phyloP scores from a whole-genome alignment of 2,329 filamentous ascomycete genomes.

The Didymella pomorum region DNA sequence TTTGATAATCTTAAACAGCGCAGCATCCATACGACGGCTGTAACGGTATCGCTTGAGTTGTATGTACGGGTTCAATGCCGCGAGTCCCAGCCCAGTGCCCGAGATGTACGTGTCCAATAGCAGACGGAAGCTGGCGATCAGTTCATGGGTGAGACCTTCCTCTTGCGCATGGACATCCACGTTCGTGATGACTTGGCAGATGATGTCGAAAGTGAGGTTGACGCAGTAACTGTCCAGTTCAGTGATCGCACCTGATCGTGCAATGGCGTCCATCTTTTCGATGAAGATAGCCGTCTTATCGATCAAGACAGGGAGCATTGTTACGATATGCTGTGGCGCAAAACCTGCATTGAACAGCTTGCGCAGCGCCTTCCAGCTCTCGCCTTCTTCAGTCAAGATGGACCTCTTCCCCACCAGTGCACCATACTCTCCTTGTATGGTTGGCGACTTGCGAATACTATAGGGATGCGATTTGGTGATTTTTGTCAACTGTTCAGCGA shows the following conservation, averaged over 20 bases:
- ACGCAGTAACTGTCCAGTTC: slow-evolving; percentile 44
- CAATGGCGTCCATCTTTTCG: slow-evolving; percentile 40
- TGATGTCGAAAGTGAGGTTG: slow-evolving; percentile 48
- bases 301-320: slow-evolving; percentile 46
- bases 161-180: slow-evolving; percentile 43
- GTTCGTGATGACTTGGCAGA: slow-evolving; percentile 43
- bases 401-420: slow-evolving; percentile 41
- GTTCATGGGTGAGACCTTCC: slow-evolving; percentile 26
- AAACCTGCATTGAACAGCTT: slow-evolving; percentile 51
- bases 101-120: slow-evolving; percentile 31
- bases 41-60: slow-evolving; percentile 32
- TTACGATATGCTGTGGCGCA: slow-evolving; percentile 46
- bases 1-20: slow-evolving; percentile 38
- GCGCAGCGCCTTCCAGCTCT: slow-evolving; percentile 48
- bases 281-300: slow-evolving; percentile 48
- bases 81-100: slow-evolving; percentile 32
- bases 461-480: slow-evolving; percentile 40
- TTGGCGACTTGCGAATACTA: slow-evolving; percentile 47
- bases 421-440: slow-evolving; percentile 30
- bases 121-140: slow-evolving; percentile 36
- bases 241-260: slow-evolving; percentile 32
- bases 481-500: slow-evolving; percentile 48
- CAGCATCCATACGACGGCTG: slow-evolving; percentile 33
- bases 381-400: slow-evolving; percentile 35
- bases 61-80: slow-evolving; percentile 33